A percentile compares a stretch with the other conserved stretches of the same genome.
Evolutionary conservation across 2,329 filamentous ascomycete genomes (phyloP).

Genomic region (Fusarium gaditjirri): DNA sequence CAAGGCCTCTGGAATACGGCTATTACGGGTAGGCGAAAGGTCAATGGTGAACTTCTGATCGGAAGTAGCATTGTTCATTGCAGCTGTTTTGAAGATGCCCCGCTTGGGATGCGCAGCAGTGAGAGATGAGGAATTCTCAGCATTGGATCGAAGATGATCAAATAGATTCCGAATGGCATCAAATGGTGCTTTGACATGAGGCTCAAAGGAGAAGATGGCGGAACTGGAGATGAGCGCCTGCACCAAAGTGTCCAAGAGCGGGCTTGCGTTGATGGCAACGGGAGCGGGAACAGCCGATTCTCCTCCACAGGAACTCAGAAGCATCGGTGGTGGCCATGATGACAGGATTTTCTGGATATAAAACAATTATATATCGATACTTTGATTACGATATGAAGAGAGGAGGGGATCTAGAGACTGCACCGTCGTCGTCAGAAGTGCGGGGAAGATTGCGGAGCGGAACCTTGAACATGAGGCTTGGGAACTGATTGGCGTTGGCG

Average conservation of each 20-base stretch:
- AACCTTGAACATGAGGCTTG: not conserved
- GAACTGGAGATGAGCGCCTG: not conserved
- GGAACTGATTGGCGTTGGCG: not conserved
- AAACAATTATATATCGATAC: not conserved
- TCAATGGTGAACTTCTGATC: slow-evolving; percentile 1
- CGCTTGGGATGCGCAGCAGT: not conserved
- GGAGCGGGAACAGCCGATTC: not conserved
- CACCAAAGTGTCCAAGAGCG: not conserved
- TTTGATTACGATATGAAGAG: not conserved
- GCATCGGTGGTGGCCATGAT: not conserved
- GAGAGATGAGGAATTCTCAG: not conserved
- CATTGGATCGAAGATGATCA: not conserved
- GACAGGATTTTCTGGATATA: not conserved
- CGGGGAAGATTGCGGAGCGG: not conserved
- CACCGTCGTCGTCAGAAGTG: not conserved
- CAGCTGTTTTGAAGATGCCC: not conserved
- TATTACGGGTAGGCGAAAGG: not conserved
- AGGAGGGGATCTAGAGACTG: not conserved
- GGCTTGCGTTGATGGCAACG: not conserved
- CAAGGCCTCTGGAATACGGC: not conserved
- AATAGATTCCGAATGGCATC: not conserved
- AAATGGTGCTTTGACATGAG: not conserved
- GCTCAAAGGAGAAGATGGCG: not conserved
- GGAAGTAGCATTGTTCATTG: not conserved
- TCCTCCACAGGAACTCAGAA: not conserved